Evolutionary conservation across 352 stramenopile genomes (phyloP).

Genomic region (Phytophthora pinifolia): DNA sequence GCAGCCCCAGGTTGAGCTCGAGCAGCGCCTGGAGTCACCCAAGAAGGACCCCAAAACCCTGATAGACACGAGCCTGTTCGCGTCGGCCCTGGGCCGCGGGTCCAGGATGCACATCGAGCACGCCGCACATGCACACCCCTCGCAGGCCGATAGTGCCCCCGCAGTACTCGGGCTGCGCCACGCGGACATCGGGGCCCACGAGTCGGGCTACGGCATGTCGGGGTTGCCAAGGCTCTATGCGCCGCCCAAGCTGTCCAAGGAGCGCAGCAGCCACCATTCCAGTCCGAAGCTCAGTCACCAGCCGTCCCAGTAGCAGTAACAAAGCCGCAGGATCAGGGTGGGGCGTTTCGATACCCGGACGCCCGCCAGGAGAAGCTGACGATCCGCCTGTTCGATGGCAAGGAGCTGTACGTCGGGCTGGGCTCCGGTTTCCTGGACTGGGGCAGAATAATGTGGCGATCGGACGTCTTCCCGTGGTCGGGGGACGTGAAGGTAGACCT

Average conservation of each 20-base stretch:
- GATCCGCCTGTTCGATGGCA: too few species aligned
- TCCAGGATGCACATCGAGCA: slow-evolving; percentile 1
- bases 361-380: too few species aligned
- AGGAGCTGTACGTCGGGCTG: too few species aligned
- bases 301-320: background rate
- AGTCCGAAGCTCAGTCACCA: background rate
- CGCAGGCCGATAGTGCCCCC: background rate
- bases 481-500: too few species aligned
- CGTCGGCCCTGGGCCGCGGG: background rate
- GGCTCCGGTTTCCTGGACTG: too few species aligned
- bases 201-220: too few species aligned
- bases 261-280: background rate
- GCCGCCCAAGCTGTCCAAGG: background rate
- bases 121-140: background rate
- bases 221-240: too few species aligned
- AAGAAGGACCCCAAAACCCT: background rate
- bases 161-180: background rate
- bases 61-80: background rate
- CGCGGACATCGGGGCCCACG: background rate
- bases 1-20: background rate
- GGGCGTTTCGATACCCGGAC: too few species aligned
- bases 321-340: background rate
- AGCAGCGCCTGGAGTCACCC: background rate
- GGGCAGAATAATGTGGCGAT: too few species aligned
- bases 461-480: too few species aligned